These are phyloP conservation scores for Paecilomyces formosus DNA, from an alignment of 2,329 filamentous ascomycete genomes.

Conservation along the genomic window DNA sequence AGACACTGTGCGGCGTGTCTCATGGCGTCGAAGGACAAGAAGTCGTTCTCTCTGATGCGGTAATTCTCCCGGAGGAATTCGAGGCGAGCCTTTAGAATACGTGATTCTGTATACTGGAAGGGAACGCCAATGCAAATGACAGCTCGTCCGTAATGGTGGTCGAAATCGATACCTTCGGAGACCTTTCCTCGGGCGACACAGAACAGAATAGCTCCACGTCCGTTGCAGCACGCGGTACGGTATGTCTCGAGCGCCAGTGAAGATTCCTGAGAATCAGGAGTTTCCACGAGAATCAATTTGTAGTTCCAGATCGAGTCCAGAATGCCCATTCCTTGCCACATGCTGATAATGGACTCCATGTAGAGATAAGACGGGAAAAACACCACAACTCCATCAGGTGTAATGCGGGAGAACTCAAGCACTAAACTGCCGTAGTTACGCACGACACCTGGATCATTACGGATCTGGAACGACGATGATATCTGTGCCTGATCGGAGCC, in stretches of 20 bases:
- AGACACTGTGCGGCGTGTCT: slow-evolving; percentile 96
- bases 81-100: slow-evolving; percentile 89
- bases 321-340: slow-evolving; percentile 99
- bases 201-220: slow-evolving; percentile 82
- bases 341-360: slow-evolving; percentile 98
- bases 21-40: slow-evolving; percentile 98
- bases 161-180: slow-evolving; percentile 96
- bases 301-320: slow-evolving; percentile 98
- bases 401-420: slow-evolving; percentile 92
- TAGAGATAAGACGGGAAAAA: slow-evolving; percentile 99
- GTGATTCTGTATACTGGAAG: slow-evolving; percentile 97
- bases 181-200: slow-evolving; percentile 97
- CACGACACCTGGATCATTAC: slow-evolving; percentile 94
- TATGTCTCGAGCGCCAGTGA: slow-evolving; percentile 94
- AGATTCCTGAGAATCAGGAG: slow-evolving; percentile 93
- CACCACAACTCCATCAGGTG: slow-evolving; percentile 95
- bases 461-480: slow-evolving; percentile 88
- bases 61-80: slow-evolving; percentile 97
- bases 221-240: slow-evolving; percentile 94
- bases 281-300: slow-evolving; percentile 96
- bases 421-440: slow-evolving; percentile 91
- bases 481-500: slow-evolving; percentile 91
- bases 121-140: slow-evolving; percentile 95
- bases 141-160: slow-evolving; percentile 94
- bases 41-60: slow-evolving; percentile 93